Evolutionary conservation across 371 early-diverging fungal species (phyloP), one percentile per base, ranked within the genome.

Genomic region (Circinella umbellata): DNA sequence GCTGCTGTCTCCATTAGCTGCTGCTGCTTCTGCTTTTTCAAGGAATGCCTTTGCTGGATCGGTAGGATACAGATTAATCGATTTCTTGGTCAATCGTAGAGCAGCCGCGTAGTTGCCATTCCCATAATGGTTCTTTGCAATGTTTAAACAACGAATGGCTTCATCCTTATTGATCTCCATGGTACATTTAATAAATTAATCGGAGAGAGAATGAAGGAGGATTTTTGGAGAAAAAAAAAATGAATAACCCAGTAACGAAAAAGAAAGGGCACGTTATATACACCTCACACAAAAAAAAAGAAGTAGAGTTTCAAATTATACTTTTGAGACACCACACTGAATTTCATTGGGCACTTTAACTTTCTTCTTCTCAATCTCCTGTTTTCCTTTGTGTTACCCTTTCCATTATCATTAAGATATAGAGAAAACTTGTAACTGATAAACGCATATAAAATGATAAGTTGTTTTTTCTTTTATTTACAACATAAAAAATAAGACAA

Each of bases 81-180:
- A 92, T 77, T 96, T 97, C 71, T 88, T 88, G 14, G 92, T 90
- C 66, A 96, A 93, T 78, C 92, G 93, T 37, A 91, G 69, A 0
- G 97, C 97, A 17, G 82, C 82, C 3, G 80, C 77, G 59, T 76
- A 78, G 78, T 97, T 89, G 17, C 92, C 93, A 14, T 64, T 73
- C 36, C 65, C 76, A 68, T 85, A 87, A 61, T 92, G 88, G 9
- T 78, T 76, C 71, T 90, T 90, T 15, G 96, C 95, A 72, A 96
- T 91, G 5, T 83, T 73, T 4, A 97, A 73, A 69, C 95, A 94
- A 14, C 92, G 82, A 38, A 81, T 54, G 5, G 98, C 97, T 72
- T 96, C 96, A 73, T 96, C 97, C 72, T 87, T 90, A 81, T 98
- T 98, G 68, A 89, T 88, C 73, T 93, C 95, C 95, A 94, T 95